phyloP scores from a whole-genome alignment of 2,329 filamentous ascomycete species.

The Aspergillus sp. region DNA sequence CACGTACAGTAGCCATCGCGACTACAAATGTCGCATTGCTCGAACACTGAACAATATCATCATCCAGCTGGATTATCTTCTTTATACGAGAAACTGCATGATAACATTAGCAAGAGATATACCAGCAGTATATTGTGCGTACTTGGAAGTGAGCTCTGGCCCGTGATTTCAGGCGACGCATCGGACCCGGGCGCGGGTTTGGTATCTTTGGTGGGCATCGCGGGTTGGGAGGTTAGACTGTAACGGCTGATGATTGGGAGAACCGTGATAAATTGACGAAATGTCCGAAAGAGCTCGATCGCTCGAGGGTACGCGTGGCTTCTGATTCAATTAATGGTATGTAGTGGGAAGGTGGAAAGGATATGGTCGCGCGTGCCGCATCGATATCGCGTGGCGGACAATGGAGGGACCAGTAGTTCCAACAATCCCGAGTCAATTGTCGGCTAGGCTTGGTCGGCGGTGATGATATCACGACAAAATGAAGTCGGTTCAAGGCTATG shows the following conservation, averaged over 20 bases:
- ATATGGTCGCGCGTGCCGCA: conserved; percentile 23
- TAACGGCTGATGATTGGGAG: not conserved
- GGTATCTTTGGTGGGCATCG: conserved; percentile 83
- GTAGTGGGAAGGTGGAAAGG: conserved; percentile 10
- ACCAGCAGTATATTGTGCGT: conserved; percentile 39
- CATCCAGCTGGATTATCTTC: conserved; percentile 88
- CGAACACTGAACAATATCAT: conserved; percentile 81
- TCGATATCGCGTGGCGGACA: conserved; percentile 14
- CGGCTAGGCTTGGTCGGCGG: not conserved
- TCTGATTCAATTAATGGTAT: not conserved
- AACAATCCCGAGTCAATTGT: not conserved
- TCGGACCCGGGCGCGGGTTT: conserved; percentile 66
- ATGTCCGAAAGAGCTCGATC: not conserved
- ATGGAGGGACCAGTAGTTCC: not conserved
- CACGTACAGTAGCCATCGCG: conserved; percentile 75
- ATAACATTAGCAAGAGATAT: not conserved
- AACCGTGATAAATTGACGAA: not conserved
- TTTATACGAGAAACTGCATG: conserved; percentile 80
- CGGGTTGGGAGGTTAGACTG: not conserved
- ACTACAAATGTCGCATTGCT: conserved; percentile 95
- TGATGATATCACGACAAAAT: not conserved
- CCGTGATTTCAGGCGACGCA: conserved; percentile 74
- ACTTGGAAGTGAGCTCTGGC: conserved; percentile 83
- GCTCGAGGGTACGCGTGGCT: not conserved
- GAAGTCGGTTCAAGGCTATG: not conserved